Evolutionary conservation across 352 stramenopile species (phyloP).

Genomic region (Elongisporangium prolatum): DNA sequence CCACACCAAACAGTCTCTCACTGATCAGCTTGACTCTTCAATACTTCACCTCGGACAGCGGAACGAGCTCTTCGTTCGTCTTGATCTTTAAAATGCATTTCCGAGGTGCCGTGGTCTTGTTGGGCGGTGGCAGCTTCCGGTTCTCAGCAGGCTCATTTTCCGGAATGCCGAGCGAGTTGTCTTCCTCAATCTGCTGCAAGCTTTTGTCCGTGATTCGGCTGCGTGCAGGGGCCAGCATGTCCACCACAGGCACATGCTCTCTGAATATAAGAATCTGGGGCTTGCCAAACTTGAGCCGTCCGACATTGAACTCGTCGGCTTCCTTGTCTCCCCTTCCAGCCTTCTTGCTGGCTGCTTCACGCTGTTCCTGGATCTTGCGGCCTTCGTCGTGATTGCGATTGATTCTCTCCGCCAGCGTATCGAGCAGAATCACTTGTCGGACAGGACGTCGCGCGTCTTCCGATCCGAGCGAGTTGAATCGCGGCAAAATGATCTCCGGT

Average conservation of each 20-base stretch:
- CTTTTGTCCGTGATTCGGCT: conserved; percentile 20
- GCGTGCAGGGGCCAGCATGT: conserved; percentile 35
- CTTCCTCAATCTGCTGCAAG: conserved; percentile 3
- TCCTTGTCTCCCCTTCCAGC: conserved; percentile 18
- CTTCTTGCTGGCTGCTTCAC: conserved; percentile 13
- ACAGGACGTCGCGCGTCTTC: conserved; percentile 43
- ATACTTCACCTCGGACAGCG: conserved; percentile 29
- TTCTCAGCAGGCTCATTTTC: background rate
- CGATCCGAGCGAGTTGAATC: conserved; percentile 65
- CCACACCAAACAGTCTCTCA: background rate
- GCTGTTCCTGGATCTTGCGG: conserved; percentile 25
- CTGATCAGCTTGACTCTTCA: too few relatives aligned
- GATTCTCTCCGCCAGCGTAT: conserved; percentile 46
- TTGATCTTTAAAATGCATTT: conserved; percentile 53
- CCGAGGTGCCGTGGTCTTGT: conserved; percentile 35
- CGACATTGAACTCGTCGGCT: conserved; percentile 13
- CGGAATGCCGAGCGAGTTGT: background rate
- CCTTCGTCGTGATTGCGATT: conserved; percentile 53
- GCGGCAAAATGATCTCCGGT: conserved; percentile 40
- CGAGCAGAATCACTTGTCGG: conserved; percentile 46
- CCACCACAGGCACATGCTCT: conserved; percentile 22
- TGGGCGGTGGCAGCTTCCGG: conserved; percentile 27
- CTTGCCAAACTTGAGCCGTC: conserved; percentile 43
- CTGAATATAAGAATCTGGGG: conserved; percentile 43
- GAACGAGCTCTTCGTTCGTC: conserved; percentile 23